Conservation (phyloP, 345 rosid species). For the Erysimum cheiranthoides region DNA sequence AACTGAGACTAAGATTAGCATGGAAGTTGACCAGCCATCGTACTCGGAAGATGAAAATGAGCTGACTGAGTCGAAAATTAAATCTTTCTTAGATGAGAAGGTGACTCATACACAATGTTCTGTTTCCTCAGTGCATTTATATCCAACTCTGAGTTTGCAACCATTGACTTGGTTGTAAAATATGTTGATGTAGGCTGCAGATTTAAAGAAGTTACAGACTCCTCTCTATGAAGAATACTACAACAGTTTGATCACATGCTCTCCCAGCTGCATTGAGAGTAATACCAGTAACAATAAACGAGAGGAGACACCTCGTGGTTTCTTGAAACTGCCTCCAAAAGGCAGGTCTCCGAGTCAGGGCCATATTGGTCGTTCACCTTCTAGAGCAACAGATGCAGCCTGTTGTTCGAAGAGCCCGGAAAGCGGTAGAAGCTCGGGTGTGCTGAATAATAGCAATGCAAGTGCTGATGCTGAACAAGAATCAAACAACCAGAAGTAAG, state of each 20-base stretch:
- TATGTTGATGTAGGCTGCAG: constrained; percentile 63
- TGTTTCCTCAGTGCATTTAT: background rate
- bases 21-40: constrained; percentile 45
- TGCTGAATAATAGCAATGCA: constrained; percentile 3
- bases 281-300: constrained; percentile 32
- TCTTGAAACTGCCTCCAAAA: constrained; percentile 84
- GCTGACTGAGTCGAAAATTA: constrained; percentile 85
- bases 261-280: constrained; percentile 59
- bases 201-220: constrained; percentile 84
- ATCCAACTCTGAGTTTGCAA: constrained; percentile 15
- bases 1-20: constrained; percentile 23
- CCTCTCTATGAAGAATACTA: constrained; percentile 86
- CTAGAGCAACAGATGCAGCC: constrained; percentile 54
- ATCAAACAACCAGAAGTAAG: constrained; percentile 66
- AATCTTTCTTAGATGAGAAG: constrained; percentile 81
- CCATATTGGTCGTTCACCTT: constrained; percentile 60
- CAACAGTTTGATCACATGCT: constrained; percentile 66
- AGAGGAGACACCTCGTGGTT: constrained; percentile 63
- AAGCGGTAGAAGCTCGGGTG: constrained; percentile 45
- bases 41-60: constrained; percentile 81
- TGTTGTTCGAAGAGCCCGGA: constrained; percentile 65
- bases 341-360: constrained; percentile 71
- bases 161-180: background rate
- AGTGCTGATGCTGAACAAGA: constrained; percentile 49
- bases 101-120: constrained; percentile 39